Percentiles rank a stretch among this genome's conserved stretches.
These are phyloP conservation scores for Cucumis hystrix DNA, from an alignment of 306 rosid genomes.

Conservation along the genomic window DNA sequence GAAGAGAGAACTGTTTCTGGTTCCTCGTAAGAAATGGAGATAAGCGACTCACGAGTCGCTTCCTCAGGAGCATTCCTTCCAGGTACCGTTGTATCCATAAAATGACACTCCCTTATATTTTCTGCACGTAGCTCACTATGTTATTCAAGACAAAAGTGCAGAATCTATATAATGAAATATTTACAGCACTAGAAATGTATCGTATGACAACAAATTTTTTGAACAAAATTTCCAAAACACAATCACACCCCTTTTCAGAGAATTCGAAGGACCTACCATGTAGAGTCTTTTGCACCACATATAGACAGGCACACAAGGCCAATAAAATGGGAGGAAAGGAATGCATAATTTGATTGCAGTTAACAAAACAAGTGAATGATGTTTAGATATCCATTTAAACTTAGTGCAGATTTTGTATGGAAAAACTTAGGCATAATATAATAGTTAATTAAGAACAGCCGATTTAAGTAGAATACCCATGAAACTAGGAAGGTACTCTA, in stretches of 20 bases:
- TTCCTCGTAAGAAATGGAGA: slow-evolving; percentile 27
- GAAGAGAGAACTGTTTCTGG: slow-evolving; percentile 27
- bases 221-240: background rate
- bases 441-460: background rate
- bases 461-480: background rate
- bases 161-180: background rate
- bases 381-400: background rate
- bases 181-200: background rate
- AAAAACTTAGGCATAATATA: background rate
- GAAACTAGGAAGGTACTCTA: background rate
- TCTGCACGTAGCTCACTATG: slow-evolving; percentile 15
- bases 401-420: background rate
- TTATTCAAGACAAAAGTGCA: background rate
- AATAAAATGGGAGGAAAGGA: background rate
- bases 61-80: slow-evolving; percentile 26
- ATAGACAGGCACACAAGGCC: background rate
- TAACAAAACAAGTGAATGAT: background rate
- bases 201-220: background rate
- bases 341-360: background rate
- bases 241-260: background rate
- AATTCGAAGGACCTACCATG: background rate
- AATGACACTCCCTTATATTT: slow-evolving; percentile 10
- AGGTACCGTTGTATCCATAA: slow-evolving; percentile 30
- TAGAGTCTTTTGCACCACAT: background rate
- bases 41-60: slow-evolving; percentile 46